phyloP scores from a whole-genome alignment of 2,329 filamentous ascomycete species.

The Stenocarpella maydis region DNA sequence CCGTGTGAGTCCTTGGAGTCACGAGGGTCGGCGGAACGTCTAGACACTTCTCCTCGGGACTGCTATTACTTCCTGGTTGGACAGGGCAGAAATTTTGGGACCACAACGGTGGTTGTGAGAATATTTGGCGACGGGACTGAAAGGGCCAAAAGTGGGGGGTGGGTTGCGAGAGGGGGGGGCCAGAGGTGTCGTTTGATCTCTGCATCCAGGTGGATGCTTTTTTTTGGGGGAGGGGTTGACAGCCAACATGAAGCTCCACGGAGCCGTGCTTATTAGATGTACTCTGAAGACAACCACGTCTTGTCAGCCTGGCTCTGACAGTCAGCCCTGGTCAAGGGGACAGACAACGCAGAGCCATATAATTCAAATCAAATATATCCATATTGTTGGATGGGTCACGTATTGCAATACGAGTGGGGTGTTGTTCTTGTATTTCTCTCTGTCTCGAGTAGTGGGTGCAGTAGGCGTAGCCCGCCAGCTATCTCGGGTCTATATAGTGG shows the following conservation, averaged over 20 bases:
- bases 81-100: constrained; percentile 11
- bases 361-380: constrained; percentile 25
- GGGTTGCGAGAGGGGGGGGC: not conserved
- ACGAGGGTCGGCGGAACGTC: constrained; percentile 7
- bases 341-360: constrained; percentile 1
- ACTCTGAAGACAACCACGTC: constrained; percentile 20
- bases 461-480: too few species aligned
- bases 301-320: not conserved
- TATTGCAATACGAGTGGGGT: too few species aligned
- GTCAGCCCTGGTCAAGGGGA: not conserved
- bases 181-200: constrained; percentile 2
- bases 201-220: constrained; percentile 12
- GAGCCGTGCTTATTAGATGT: constrained; percentile 4
- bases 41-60: constrained; percentile 15
- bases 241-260: not conserved
- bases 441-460: too few species aligned
- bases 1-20: constrained; percentile 1
- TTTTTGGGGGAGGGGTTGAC: not conserved
- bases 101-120: constrained; percentile 9
- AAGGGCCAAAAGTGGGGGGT: not conserved
- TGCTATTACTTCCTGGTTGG: not conserved
- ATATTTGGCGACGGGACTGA: not conserved
- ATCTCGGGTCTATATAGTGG: too few species aligned
- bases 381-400: too few species aligned
- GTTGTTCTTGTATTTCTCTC: too few species aligned